These are phyloP conservation scores for Hypoxylon intermedium DNA, from an alignment of 495 filamentous ascomycete species.

Conservation along the genomic window DNA sequence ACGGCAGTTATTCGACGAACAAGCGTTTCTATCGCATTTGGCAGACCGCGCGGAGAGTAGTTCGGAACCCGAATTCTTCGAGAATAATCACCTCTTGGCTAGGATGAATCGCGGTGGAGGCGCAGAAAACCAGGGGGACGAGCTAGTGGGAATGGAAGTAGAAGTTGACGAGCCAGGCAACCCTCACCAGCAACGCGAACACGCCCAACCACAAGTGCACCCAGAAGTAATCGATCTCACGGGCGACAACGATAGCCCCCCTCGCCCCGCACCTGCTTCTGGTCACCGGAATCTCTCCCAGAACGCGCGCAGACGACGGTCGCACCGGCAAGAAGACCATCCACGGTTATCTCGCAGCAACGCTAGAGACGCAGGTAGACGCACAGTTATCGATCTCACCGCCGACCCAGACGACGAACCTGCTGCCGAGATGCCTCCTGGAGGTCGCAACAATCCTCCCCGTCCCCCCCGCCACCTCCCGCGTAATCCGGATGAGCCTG, in stretches of 20 bases:
- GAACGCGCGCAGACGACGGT: conserved; percentile 43
- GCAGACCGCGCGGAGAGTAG: neutral
- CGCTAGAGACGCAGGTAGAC: conserved; percentile 46
- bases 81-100: neutral
- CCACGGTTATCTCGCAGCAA: conserved; percentile 52
- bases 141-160: conserved; percentile 42
- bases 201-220: conserved; percentile 14
- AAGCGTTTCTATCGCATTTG: too few relatives aligned
- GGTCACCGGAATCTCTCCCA: conserved; percentile 13
- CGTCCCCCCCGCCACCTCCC: neutral
- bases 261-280: neutral
- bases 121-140: conserved; percentile 15
- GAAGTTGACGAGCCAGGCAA: neutral
- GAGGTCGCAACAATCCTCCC: conserved; percentile 8
- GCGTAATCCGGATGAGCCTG: neutral
- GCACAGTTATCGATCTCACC: conserved; percentile 41
- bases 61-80: too few relatives aligned
- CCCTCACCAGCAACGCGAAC: conserved; percentile 10
- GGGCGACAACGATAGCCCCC: conserved; percentile 42
- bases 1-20: too few relatives aligned
- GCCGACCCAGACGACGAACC: conserved; percentile 40
- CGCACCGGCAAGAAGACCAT: conserved; percentile 43
- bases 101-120: neutral
- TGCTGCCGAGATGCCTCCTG: conserved; percentile 5
- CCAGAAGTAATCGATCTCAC: conserved; percentile 53